These are phyloP conservation scores for Senna siamea DNA, from an alignment of 306 rosid genomes.

Conservation along the genomic window DNA sequence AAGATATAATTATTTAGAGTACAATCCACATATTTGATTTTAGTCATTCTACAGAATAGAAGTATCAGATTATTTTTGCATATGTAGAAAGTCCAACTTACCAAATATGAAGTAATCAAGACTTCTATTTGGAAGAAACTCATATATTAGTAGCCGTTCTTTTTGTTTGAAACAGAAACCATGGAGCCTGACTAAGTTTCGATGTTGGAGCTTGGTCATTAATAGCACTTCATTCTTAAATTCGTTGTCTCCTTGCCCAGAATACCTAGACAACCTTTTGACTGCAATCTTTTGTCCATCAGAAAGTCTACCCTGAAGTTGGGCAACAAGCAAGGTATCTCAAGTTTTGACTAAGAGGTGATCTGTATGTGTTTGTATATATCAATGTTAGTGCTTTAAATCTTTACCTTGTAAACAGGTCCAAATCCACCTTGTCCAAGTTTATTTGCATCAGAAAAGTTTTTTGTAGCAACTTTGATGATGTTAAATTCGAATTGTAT, in stretches of 20 bases:
- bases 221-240: conserved; percentile 58
- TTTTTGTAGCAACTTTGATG: conserved; percentile 44
- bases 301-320: conserved; percentile 44
- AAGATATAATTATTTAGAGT: not conserved
- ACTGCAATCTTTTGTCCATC: conserved; percentile 49
- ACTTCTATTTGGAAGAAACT: conserved; percentile 54
- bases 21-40: not conserved
- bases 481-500: conserved; percentile 40
- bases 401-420: conserved; percentile 56
- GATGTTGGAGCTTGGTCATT: conserved; percentile 54
- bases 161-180: conserved; percentile 55
- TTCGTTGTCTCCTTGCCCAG: conserved; percentile 55
- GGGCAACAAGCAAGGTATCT: not conserved
- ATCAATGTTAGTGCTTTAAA: not conserved
- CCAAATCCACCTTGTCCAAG: conserved; percentile 74
- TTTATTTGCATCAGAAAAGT: conserved; percentile 54
- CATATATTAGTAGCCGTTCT: conserved; percentile 60
- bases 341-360: not conserved
- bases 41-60: not conserved
- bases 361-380: not conserved
- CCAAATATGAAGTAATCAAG: conserved; percentile 57
- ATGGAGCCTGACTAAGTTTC: conserved; percentile 56
- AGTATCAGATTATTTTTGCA: not conserved
- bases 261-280: conserved; percentile 46
- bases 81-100: conserved; percentile 2